phyloP scores from a whole-genome alignment of 2,329 filamentous ascomycete genomes.

The Aspergillus candidus region DNA sequence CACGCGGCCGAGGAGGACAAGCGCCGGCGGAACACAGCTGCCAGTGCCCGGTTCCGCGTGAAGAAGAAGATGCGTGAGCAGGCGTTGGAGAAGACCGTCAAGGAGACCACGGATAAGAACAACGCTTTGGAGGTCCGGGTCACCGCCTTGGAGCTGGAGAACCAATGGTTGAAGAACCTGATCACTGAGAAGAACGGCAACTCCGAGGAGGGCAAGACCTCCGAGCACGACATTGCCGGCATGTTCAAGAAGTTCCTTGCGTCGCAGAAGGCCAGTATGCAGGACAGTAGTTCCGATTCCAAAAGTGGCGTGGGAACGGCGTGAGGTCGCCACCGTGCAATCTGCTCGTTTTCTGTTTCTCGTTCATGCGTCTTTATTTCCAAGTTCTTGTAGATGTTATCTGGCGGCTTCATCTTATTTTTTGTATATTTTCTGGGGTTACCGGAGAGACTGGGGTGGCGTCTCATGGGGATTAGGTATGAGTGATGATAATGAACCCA shows the following conservation, averaged over 20 bases:
- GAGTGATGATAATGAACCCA: background rate
- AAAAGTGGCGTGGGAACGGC: constrained; percentile 30
- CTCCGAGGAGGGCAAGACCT: constrained; percentile 26
- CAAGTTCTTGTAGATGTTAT: no score
- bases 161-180: constrained; percentile 73
- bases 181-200: constrained; percentile 69
- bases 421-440: no score
- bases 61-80: constrained; percentile 96
- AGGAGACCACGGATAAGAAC: constrained; percentile 78
- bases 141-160: constrained; percentile 70
- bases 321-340: constrained; percentile 3
- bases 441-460: no score
- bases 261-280: constrained; percentile 25
- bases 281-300: constrained; percentile 25
- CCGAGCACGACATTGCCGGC: constrained; percentile 42
- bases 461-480: no score
- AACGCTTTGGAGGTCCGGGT: constrained; percentile 67
- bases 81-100: constrained; percentile 71
- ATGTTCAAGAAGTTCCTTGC: constrained; percentile 39
- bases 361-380: no score
- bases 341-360: no score
- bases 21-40: constrained; percentile 80
- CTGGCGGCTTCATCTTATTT: no score
- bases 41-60: constrained; percentile 83
- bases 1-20: constrained; percentile 85